phyloP scores from a whole-genome alignment of 352 stramenopile genomes.

The Globisporangium abappressorium region DNA sequence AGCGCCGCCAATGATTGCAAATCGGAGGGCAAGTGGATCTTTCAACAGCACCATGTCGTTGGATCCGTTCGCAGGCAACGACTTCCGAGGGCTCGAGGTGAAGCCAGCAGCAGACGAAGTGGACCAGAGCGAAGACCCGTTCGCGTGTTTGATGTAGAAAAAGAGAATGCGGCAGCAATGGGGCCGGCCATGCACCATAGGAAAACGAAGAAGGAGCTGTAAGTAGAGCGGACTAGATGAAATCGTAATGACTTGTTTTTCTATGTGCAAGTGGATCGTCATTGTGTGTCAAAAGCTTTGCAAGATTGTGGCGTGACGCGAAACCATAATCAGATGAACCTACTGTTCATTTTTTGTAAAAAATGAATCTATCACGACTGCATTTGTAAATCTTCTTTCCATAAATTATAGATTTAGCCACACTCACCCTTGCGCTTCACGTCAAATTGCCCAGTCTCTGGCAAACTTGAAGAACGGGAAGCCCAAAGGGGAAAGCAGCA shows the following conservation, averaged over 20 bases:
- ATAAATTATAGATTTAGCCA: constrained; percentile 4
- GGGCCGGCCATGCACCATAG: background rate
- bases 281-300: background rate
- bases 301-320: background rate
- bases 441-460: background rate
- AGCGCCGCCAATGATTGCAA: background rate
- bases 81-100: constrained; percentile 52
- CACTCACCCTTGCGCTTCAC: background rate
- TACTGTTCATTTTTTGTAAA: background rate
- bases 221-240: background rate
- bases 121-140: constrained; percentile 56
- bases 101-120: constrained; percentile 23
- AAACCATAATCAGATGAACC: background rate
- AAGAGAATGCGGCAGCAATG: background rate
- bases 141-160: constrained; percentile 53
- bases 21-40: background rate
- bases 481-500: background rate
- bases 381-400: background rate
- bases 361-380: background rate
- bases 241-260: background rate
- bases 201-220: background rate
- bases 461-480: constrained; percentile 9
- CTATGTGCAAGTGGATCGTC: background rate
- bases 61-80: constrained; percentile 65
- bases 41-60: constrained; percentile 17